Evolutionary conservation across 2,329 filamentous ascomycete genomes (phyloP), one percentile per base, ranked within the genome.

Genomic region (Biscogniauxia marginata): DNA sequence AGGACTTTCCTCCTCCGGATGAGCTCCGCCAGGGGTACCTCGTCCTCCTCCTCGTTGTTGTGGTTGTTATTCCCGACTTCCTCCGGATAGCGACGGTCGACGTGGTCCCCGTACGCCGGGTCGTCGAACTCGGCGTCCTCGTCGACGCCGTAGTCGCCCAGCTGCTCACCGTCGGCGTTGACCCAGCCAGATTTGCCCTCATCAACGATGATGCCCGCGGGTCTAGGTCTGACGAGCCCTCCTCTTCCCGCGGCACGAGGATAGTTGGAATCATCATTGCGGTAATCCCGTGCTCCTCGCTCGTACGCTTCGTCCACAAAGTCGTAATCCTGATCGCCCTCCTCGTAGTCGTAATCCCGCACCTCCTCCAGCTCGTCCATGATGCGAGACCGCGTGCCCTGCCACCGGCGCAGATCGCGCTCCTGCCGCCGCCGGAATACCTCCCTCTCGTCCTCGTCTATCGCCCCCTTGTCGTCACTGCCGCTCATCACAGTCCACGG

Each of bases 111-210:
- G 9, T 56, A 46, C 3, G 52, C 50, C 8, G 43, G 45, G 45
- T 68, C 67, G 45, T 70, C 68, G 24, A 65, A 67, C 55, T 91
- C 87, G 0, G 81, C 82, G 13, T 90, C 88, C 65, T 91, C 88
- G 63, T 93, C 90, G 0, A 95, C 89, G 1, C 90, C 90, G 67
- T 87, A 95, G 65, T 95, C 90, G 45, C 82, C 79, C 50, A 95
- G 73, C 30, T 84, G 78, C 67, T 93, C 89, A 1, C 90, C 90
- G 52, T 93, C 89, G 0, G 84, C 79, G 63, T 93, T 93, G 0
- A 80, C 84, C 90, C 90, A 95, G 4, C 76, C 81, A 45, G 80
- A 79, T 65, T 83, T 78, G 4, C 81, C 83, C 61, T 79, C 77
- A 46, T 69, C 62, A 0, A 63, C 54, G 3, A 69, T 61, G 43